phyloP scores from a whole-genome alignment of 2,329 filamentous ascomycete genomes.

The Cadophora sp. region DNA sequence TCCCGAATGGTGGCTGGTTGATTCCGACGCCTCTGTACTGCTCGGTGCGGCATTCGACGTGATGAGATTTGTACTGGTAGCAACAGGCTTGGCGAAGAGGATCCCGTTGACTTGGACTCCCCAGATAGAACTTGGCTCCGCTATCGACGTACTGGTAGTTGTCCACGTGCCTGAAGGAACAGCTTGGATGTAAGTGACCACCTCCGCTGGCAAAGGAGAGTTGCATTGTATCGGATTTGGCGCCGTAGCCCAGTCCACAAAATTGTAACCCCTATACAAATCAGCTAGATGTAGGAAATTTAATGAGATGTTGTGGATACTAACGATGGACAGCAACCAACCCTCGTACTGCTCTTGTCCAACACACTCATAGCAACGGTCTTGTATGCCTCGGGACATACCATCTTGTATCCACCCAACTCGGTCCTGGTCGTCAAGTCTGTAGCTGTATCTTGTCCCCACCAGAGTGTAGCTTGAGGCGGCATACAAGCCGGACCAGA shows the following conservation, averaged over 20 bases:
- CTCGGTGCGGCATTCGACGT: background rate
- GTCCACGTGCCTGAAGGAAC: constrained; percentile 13
- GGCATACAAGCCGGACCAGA: constrained; percentile 18
- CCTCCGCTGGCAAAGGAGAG: constrained; percentile 16
- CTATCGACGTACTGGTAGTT: constrained; percentile 14
- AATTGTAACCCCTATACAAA: constrained; percentile 21
- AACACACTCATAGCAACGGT: constrained; percentile 23
- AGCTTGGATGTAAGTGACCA: constrained; percentile 15
- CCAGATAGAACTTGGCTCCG: constrained; percentile 8
- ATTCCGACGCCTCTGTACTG: constrained; percentile 4
- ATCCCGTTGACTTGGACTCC: constrained; percentile 23
- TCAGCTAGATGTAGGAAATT: background rate
- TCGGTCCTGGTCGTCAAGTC: constrained; percentile 9
- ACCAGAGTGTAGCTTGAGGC: constrained; percentile 21
- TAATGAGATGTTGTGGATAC: background rate
- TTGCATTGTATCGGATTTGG: constrained; percentile 17
- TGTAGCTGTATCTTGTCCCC: constrained; percentile 15
- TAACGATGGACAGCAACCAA: constrained; percentile 29
- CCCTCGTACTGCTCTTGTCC: constrained; percentile 16
- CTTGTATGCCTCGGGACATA: constrained; percentile 26
- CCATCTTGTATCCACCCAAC: constrained; percentile 24
- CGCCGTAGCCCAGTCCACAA: constrained; percentile 23
- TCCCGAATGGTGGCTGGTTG: background rate
- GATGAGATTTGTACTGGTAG: background rate
- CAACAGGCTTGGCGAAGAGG: constrained; percentile 17